Base-by-base conservation (phyloP, 1,284 basidiomycete species). In the Vanrija humicola region DNA sequence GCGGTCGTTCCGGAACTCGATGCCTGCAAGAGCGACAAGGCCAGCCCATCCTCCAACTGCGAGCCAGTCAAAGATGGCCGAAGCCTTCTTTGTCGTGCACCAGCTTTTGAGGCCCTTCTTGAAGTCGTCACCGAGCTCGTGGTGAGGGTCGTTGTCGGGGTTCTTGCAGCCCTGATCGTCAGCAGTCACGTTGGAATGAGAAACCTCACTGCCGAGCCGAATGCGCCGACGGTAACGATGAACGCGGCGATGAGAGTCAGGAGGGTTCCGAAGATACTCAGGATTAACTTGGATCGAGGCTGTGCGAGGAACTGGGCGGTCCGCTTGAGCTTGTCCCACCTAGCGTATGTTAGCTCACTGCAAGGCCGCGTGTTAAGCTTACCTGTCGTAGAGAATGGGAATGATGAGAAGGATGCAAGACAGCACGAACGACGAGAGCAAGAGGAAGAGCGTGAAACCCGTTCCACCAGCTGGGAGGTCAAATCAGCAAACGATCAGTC, bases 1-100 rank as follows among this genome's bases (percentile, higher is more conserved):
- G 18, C 61, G 54, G 48, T 74, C 69, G 43, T 62, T 58, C n/a
- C 66, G 68, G 64, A 73, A 74, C 1, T 50, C 55, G 6, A 72
- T 38, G 26, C 54, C 66, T 7, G 68, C 62, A 6, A 75, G 59
- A 2, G 66, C 63, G 7, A 72, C 58, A 6, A 73, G 56, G 23
- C 47, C 66, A 7, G 61, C 40, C 72, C 72, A 74, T 10, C 49
- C 46, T n/a, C 40, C 52, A 14, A 64, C 52, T 15, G 54, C 48
- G 18, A 60, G 34, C 91, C 90, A 93, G 70, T 91, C 87, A 75
- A 95, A 93, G 51, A 92, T 83, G 7, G 83, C 83, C 0, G 82
- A 88, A 4, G 91, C 90, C 68, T 90, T 90, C 78, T 94, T 93
- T 7, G 91, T 93, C 60, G 80, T 84, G 74, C 91, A 95, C 87